These are phyloP conservation scores for Sisymbrium irio DNA, from an alignment of 345 rosid genomes.

Conservation along the genomic window DNA sequence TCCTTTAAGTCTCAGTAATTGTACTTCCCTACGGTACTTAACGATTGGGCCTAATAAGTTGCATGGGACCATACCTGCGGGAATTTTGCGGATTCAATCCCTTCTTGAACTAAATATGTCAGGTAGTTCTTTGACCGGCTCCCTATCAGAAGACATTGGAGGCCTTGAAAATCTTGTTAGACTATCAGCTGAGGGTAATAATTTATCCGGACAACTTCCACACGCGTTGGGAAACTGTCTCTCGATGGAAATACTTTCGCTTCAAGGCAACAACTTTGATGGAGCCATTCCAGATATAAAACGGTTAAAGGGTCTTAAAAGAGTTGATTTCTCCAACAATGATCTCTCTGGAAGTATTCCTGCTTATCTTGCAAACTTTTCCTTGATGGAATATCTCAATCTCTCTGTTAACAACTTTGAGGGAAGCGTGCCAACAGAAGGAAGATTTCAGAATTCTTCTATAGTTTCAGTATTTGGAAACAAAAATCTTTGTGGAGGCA, in stretches of 20 bases:
- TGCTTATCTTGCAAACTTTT: not conserved
- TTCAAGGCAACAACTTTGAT: not conserved
- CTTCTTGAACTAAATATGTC: fast-evolving
- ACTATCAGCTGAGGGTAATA: not conserved
- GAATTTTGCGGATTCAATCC: too few relatives aligned
- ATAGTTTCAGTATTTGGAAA: constrained; percentile 11
- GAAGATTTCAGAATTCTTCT: constrained; percentile 19
- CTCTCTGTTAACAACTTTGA: constrained; percentile 21
- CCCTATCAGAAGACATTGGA: not conserved
- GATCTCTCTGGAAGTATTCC: constrained; percentile 17
- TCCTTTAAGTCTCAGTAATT: too few relatives aligned
- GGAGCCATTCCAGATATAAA: not conserved
- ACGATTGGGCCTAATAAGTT: too few relatives aligned
- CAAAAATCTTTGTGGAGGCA: constrained; percentile 26
- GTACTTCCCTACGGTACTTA: too few relatives aligned
- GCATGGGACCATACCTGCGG: too few relatives aligned
- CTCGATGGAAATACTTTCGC: not conserved
- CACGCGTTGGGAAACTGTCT: constrained; percentile 2
- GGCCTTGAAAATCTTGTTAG: not conserved
- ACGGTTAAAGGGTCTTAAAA: not conserved
- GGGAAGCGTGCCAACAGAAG: constrained; percentile 19
- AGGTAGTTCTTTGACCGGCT: not conserved
- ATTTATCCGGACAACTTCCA: not conserved
- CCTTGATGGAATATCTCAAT: not conserved
- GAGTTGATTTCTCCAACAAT: not conserved